Base-by-base conservation (phyloP, 306 rosid species). In the Quercus berberidifolia region DNA sequence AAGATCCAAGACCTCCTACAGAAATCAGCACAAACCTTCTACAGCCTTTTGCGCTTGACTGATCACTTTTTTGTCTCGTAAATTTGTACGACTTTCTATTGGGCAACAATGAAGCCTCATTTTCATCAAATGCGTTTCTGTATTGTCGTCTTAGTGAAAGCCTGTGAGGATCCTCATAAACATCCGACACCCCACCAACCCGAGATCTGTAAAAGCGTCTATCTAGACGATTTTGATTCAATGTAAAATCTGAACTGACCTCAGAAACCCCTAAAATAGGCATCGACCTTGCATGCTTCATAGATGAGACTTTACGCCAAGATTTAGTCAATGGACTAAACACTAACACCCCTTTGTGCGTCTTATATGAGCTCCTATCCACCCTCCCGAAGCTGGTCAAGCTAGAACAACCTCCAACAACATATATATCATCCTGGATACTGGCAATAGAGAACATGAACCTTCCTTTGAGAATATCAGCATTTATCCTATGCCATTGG, bases 91-190 rank as follows among this genome's bases (percentile, higher is more conserved):
- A 70, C 93, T 89, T 93, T 78, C 94, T 85, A 86, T 63, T 78
- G 54, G 91, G 79, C 77, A 87, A 67, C 58, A 86, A 30, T 5
- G 91, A 87, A 78, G 90, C 77, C 77, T 90, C 97, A 9, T 75
- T 86, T 81, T 90, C 96, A 30, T 88, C 88, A 68, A 79, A 65
- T 74, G 89, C 64, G 79, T 87, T 73, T 88, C 96, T 85, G 85
- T 79, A 75, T 78, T 93, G 97, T 73, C 96, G 90, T 81, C 97
- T 90, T 79, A 93, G 78, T 11, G 99, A 96, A 79, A 93, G 93
- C 90, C 97, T 88, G 76, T 93, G 98, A 33, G 99, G 99, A 85
- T 96, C 99, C 93, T 96, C 99, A 62, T 96, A 96, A 81, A 96
- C 94, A 25, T 93, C 98, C 26, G 93, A 93, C 28, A 91, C 88